A percentile compares a stretch with the other conserved stretches of the same genome.
These are phyloP conservation scores for Haberlea rhodopensis DNA, from an alignment of 257 asterid genomes.

Conservation along the genomic window DNA sequence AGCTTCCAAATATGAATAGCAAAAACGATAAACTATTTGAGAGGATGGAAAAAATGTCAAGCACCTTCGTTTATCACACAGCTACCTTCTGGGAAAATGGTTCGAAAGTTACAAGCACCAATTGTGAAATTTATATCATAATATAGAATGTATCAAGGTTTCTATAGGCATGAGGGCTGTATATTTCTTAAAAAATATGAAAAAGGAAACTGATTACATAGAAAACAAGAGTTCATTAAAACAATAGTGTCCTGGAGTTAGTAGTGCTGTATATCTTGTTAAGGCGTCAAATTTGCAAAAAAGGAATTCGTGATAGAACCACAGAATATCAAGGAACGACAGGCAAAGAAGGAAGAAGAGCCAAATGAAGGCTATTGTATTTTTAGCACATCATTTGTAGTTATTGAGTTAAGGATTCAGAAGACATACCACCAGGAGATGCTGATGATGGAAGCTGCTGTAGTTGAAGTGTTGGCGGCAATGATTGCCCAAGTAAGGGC, in stretches of 20 bases:
- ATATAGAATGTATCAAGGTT: not conserved
- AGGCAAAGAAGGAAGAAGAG: not conserved
- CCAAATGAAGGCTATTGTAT: slow-evolving; percentile 8
- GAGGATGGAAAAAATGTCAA: slow-evolving; percentile 15
- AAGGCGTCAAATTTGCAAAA: not conserved
- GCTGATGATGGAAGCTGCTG: slow-evolving; percentile 39
- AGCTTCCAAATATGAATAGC: slow-evolving; percentile 33
- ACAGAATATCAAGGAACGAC: slow-evolving; percentile 7
- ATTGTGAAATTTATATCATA: not conserved
- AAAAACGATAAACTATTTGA: not conserved
- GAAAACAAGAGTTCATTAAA: not conserved
- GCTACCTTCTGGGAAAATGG: slow-evolving; percentile 12
- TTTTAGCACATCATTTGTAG: not conserved
- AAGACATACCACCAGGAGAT: slow-evolving; percentile 39
- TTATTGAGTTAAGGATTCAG: slow-evolving; percentile 18
- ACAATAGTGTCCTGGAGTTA: not conserved
- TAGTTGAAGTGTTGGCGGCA: slow-evolving; percentile 42
- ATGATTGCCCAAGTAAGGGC: slow-evolving; percentile 31
- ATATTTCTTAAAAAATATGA: not conserved
- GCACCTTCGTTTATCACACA: slow-evolving; percentile 4
- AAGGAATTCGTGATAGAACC: not conserved
- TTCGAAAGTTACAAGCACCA: slow-evolving; percentile 1
- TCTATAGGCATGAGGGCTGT: not conserved
- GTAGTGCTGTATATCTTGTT: not conserved
- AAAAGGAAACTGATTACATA: not conserved